Evolutionary conservation across 495 filamentous ascomycete genomes (phyloP).

Genomic region (Pseudotulostoma volvatum): DNA sequence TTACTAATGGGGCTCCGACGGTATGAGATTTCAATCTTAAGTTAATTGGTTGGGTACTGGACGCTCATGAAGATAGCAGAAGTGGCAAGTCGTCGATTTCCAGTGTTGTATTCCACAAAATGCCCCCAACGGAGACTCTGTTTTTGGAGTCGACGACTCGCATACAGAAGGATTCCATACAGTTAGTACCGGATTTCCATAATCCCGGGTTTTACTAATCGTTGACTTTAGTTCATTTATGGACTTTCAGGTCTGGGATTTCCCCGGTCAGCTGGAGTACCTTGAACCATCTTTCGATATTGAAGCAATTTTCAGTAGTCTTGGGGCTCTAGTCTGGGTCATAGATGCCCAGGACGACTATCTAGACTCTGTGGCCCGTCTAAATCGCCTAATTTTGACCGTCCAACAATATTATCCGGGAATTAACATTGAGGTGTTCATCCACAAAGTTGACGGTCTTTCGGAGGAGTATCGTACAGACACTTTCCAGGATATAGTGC

Average conservation of each 20-base stretch:
- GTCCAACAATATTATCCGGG: constrained; percentile 74
- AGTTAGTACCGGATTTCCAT: constrained; percentile 36
- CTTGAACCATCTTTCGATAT: constrained; percentile 74
- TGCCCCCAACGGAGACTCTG: constrained; percentile 84
- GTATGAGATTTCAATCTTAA: constrained; percentile 31
- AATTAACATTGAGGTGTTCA: constrained; percentile 94
- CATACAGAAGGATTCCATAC: constrained; percentile 83
- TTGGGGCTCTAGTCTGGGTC: constrained; percentile 93
- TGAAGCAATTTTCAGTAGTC: constrained; percentile 80
- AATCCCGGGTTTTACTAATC: neutral
- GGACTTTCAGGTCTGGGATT: constrained; percentile 97
- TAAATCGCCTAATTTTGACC: constrained; percentile 73
- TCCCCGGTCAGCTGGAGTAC: constrained; percentile 84
- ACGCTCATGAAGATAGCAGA: too few relatives aligned
- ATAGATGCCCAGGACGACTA: constrained; percentile 98
- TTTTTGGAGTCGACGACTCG: constrained; percentile 87
- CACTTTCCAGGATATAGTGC: constrained; percentile 84
- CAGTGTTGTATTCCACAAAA: constrained; percentile 94
- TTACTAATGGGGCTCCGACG: constrained; percentile 91
- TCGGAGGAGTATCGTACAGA: constrained; percentile 90
- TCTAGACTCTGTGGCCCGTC: constrained; percentile 67
- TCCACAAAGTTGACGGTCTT: constrained; percentile 92
- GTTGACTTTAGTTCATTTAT: constrained; percentile 62
- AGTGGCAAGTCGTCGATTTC: constrained; percentile 96
- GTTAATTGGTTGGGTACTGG: too few relatives aligned